Conservation (phyloP, 371 early-diverging fungal genomes). For the Haplosporangium sp. region DNA sequence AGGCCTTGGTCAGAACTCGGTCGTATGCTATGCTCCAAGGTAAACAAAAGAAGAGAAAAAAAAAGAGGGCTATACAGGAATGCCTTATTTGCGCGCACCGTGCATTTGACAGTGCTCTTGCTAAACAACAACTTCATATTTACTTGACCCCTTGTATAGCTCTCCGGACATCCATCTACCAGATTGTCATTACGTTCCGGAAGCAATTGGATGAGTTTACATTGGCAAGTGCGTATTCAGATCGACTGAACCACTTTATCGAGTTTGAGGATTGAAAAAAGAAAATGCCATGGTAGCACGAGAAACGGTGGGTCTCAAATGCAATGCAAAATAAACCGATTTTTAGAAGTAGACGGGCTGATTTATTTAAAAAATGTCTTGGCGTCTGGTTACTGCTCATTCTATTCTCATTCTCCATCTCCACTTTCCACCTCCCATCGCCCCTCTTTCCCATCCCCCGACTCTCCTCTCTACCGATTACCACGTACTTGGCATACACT, state of each 20-base stretch:
- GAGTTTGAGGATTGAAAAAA: conserved; percentile 56
- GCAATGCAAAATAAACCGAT: background rate
- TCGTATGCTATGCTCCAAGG: conserved; percentile 27
- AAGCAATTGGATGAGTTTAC: conserved; percentile 55
- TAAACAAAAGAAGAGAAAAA: conserved; percentile 21
- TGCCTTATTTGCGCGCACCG: background rate
- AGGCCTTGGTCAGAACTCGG: conserved; percentile 25
- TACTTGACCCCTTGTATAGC: conserved; percentile 40
- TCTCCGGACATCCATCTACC: conserved; percentile 63
- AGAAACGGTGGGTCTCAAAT: background rate
- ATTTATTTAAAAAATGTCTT: no score
- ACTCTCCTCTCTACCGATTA: background rate
- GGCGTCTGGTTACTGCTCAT: background rate
- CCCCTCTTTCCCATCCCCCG: background rate
- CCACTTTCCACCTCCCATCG: background rate
- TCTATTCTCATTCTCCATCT: background rate
- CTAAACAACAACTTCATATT: no score
- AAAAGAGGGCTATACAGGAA: no score
- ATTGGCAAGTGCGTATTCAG: conserved; percentile 53
- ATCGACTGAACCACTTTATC: conserved; percentile 59
- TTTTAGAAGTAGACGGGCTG: background rate
- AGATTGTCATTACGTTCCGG: conserved; percentile 59
- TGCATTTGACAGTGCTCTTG: background rate
- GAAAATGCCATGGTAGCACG: background rate
- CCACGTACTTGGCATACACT: no score